Evolutionary conservation across 805 yeast genomes (phyloP).

Genomic region (Vanderwaltozyma polyspora): DNA sequence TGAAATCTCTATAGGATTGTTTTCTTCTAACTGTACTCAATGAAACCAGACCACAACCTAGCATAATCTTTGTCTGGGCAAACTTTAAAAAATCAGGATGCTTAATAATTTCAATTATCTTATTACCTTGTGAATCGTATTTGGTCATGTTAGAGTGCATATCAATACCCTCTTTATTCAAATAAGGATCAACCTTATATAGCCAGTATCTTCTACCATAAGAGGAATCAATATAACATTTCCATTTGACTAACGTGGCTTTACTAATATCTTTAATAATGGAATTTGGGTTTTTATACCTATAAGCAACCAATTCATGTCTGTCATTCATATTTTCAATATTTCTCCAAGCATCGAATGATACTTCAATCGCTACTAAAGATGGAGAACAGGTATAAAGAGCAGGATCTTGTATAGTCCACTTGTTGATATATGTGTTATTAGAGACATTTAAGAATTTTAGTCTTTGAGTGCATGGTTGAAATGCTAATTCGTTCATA

Average conservation of each 20-base stretch:
- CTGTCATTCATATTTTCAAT: constrained; percentile 20
- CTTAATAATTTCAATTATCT: constrained; percentile 33
- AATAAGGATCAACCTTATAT: constrained; percentile 34
- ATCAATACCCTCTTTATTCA: constrained; percentile 27
- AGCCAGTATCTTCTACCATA: constrained; percentile 77
- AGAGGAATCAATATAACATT: constrained; percentile 28
- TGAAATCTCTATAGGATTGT: constrained; percentile 21
- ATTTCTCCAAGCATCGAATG: constrained; percentile 35
- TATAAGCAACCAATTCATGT: constrained; percentile 17
- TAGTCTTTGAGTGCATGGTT: constrained; percentile 26
- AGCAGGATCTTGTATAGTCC: constrained; percentile 43
- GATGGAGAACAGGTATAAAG: constrained; percentile 36
- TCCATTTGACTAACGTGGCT: constrained; percentile 21
- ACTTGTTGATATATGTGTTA: constrained; percentile 45
- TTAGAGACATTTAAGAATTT: constrained; percentile 58
- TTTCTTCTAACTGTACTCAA: constrained; percentile 20
- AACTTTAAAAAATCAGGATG: constrained; percentile 31
- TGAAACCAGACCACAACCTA: constrained; percentile 28
- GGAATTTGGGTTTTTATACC: constrained; percentile 12
- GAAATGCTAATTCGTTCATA: neutral
- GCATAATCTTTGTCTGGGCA: constrained; percentile 31
- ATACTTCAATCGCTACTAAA: constrained; percentile 58
- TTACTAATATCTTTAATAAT: constrained; percentile 14
- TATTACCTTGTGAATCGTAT: constrained; percentile 58
- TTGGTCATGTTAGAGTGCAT: constrained; percentile 33